These are phyloP conservation scores for Trichophyton schoenleinii DNA, from an alignment of 2,329 filamentous ascomycete genomes.

Conservation along the genomic window DNA sequence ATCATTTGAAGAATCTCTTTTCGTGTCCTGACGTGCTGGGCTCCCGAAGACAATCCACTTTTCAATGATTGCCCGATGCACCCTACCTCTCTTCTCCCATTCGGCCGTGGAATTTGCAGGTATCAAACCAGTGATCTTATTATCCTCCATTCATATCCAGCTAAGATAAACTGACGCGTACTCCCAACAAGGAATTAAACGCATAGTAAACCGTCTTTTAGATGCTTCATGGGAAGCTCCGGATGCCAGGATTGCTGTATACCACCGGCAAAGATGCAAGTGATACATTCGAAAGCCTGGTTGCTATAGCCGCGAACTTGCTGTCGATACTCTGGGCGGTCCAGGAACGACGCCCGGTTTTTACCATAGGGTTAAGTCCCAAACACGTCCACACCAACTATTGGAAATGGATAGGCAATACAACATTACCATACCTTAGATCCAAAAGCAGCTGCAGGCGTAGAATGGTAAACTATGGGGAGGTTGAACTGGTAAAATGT, in stretches of 20 bases:
- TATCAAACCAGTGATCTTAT: conserved; percentile 44
- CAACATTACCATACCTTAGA: conserved; percentile 41
- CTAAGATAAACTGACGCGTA: conserved; percentile 43
- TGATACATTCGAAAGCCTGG: conserved; percentile 55
- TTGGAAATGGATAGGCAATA: conserved; percentile 44
- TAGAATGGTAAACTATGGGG: conserved; percentile 57
- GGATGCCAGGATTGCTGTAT: conserved; percentile 32
- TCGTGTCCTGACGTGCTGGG: conserved; percentile 13
- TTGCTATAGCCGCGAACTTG: conserved; percentile 59
- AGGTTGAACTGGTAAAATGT: conserved; percentile 42
- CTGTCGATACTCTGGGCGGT: conserved; percentile 22
- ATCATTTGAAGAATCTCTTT: conserved; percentile 5
- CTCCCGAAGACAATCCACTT: conserved; percentile 39
- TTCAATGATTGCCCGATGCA: conserved; percentile 34
- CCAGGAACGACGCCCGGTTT: not conserved
- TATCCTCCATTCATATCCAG: conserved; percentile 49
- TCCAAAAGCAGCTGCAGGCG: conserved; percentile 37
- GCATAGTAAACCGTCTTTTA: conserved; percentile 36
- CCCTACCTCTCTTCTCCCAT: conserved; percentile 40
- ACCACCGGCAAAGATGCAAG: conserved; percentile 20
- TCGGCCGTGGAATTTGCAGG: conserved; percentile 21
- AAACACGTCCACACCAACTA: not conserved
- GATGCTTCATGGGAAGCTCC: conserved; percentile 29
- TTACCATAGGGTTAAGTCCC: conserved; percentile 14
- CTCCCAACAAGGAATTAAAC: conserved; percentile 29